Conservation (phyloP, 2,329 filamentous ascomycete genomes). For the Ophiostoma sp. region DNA sequence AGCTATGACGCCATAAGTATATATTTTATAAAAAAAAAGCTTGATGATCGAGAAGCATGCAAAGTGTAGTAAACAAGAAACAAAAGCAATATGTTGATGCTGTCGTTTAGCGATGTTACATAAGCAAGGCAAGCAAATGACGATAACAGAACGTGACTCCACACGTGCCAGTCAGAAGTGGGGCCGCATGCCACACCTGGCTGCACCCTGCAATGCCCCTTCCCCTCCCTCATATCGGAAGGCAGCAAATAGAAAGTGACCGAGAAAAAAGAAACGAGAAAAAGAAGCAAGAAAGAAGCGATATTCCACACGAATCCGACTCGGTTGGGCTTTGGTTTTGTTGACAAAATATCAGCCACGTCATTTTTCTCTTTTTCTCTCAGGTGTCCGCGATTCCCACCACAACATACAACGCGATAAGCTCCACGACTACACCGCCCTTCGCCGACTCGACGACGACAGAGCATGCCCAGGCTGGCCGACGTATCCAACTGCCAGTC, state of each 20-base stretch:
- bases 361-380: background rate
- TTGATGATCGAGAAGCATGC: background rate
- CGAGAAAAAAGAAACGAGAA: constrained; percentile 8
- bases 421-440: constrained; percentile 10
- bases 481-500: constrained; percentile 7
- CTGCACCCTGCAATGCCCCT: constrained; percentile 7
- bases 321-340: background rate
- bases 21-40: background rate
- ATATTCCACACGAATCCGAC: constrained; percentile 2
- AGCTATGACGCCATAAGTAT: background rate
- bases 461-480: constrained; percentile 15
- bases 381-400: background rate
- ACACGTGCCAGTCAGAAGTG: background rate
- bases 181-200: background rate
- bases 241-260: constrained; percentile 9
- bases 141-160: background rate
- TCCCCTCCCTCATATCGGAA: constrained; percentile 1
- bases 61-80: background rate
- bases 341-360: background rate
- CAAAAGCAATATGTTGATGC: background rate
- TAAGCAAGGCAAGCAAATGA: background rate
- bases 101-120: background rate
- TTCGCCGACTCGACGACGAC: background rate
- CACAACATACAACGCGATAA: background rate
- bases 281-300: background rate